Conservation (phyloP, 495 filamentous ascomycete species). For the Aspergillus steynii region DNA sequence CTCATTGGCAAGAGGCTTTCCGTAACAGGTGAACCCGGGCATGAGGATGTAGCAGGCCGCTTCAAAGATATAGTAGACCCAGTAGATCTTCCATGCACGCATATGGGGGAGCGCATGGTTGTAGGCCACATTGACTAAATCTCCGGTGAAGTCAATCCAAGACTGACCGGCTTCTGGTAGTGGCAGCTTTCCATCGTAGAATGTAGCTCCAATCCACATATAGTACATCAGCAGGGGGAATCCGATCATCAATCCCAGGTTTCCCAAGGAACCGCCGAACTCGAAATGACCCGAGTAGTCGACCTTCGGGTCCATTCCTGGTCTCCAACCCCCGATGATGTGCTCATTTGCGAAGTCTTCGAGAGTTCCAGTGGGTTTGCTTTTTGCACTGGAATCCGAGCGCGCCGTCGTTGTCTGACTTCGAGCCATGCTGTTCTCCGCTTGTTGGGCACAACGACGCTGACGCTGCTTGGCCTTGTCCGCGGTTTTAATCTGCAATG, state of each 20-base stretch:
- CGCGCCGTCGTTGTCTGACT: too few relatives aligned
- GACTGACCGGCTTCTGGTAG: constrained; percentile 62
- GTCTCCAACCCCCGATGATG: constrained; percentile 58
- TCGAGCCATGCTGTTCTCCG: too few relatives aligned
- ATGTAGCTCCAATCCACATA: constrained; percentile 95
- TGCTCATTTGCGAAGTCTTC: background rate
- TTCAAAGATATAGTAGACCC: constrained; percentile 85
- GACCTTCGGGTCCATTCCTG: constrained; percentile 71
- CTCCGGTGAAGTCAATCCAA: constrained; percentile 62
- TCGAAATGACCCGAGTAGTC: constrained; percentile 82
- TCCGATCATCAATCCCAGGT: constrained; percentile 79
- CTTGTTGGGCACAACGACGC: too few relatives aligned
- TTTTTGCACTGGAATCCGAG: too few relatives aligned
- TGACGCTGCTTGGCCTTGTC: too few relatives aligned
- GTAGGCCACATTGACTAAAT: constrained; percentile 69
- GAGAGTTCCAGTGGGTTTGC: background rate
- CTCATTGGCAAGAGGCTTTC: constrained; percentile 81
- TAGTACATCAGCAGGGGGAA: constrained; percentile 97
- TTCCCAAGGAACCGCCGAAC: constrained; percentile 81
- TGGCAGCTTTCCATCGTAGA: constrained; percentile 84
- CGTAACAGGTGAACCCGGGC: constrained; percentile 79
- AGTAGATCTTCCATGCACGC: constrained; percentile 89
- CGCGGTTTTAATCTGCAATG: too few relatives aligned
- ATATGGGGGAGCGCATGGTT: constrained; percentile 76
- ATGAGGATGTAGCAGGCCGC: constrained; percentile 76